Evolutionary conservation across 2,329 filamentous ascomycete species (phyloP), one percentile per base, ranked within the genome.

Genomic region (Xylariaceae sp.): DNA sequence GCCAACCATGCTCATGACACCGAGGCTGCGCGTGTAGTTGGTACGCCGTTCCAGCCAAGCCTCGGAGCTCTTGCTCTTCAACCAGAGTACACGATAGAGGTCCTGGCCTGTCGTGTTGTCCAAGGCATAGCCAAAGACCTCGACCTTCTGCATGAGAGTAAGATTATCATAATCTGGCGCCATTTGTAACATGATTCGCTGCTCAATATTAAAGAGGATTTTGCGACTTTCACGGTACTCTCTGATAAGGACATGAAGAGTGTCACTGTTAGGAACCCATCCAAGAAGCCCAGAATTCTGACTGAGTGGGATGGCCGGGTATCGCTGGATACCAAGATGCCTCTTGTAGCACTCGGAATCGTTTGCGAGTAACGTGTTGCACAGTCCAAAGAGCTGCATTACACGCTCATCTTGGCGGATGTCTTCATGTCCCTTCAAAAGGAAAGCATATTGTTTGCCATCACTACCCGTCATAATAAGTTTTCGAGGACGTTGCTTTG

Each of bases 1-100:
- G 60, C 94, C 94, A n/a, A 97, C 94, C 91, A 99, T 99, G n/a
- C 91, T 96, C 94, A 99, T 99, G 66, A 99, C 94, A 64, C 90
- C 94, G 1, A 99, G 79, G 1, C 92, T 97, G 55, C 94, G 87
- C 19, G 94, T 99, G 74, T 99, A 99, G 70, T 96, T 99, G n/a
- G 95, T 99, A 51, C 94, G 87, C 43, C 94, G 83, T 72, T 97
- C 94, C 35, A 99, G 84, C 94, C 94, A 99, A 1, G 92, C 88
- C 72, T 99, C 94, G 0, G 92, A 96, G 58, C 89, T 95, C 78
- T 96, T 96, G 68, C 90, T 96, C 82, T 99, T 99, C 63, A 99
- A 80, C 94, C 95, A 99, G 37, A 99, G 77, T 1, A 99, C 92
- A 39, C 94, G 89, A 73, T 99, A 99, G 30, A 99, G 78, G 74